phyloP scores from a whole-genome alignment of 2,329 filamentous ascomycete genomes.

The Blastomyces silverae region DNA sequence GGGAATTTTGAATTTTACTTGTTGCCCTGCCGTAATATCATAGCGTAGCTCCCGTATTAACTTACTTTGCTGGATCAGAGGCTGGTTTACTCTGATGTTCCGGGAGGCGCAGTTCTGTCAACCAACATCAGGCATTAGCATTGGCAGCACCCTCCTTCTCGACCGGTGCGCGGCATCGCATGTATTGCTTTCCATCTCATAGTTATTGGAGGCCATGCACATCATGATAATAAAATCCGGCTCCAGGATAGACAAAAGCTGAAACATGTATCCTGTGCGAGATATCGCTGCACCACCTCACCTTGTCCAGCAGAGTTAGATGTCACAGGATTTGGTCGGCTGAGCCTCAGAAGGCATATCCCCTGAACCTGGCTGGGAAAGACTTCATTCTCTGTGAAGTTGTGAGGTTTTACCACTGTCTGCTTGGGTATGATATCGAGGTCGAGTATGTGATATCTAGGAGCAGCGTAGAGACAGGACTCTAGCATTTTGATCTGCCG shows the following conservation, averaged over 20 bases:
- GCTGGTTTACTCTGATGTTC: neutral
- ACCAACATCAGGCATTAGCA: neutral
- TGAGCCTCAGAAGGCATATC: neutral
- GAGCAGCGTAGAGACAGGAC: too few relatives aligned
- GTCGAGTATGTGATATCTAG: neutral
- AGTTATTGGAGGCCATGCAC: neutral
- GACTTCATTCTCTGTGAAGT: neutral
- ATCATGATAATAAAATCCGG: neutral
- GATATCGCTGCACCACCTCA: neutral
- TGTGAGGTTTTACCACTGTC: neutral
- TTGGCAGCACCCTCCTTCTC: too few relatives aligned
- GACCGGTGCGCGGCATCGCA: neutral
- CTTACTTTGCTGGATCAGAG: neutral
- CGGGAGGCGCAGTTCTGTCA: neutral
- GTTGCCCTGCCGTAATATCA: too few relatives aligned
- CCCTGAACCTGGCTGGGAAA: neutral
- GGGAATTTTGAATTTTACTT: too few relatives aligned
- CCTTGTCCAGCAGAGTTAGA: neutral
- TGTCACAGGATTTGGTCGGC: neutral
- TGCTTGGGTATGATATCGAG: neutral
- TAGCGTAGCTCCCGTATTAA: neutral
- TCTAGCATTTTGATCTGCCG: too few relatives aligned
- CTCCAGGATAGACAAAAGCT: neutral
- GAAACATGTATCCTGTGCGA: neutral
- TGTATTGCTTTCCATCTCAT: neutral